Evolutionary conservation across 2,329 filamentous ascomycete genomes (phyloP).

Genomic region (Ceratocystis albifundus): DNA sequence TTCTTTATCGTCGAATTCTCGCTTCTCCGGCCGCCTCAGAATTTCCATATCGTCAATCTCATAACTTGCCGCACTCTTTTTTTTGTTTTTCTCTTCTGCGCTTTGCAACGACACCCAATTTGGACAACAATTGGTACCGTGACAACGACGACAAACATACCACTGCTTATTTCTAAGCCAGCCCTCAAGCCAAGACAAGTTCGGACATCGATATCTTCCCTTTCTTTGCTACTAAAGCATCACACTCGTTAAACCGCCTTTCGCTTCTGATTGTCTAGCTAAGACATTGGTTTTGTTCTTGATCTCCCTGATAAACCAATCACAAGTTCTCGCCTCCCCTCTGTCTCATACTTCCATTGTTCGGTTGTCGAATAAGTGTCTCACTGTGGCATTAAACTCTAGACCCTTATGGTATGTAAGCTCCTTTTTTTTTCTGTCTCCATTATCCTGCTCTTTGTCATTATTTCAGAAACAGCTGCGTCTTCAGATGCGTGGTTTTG

Average conservation of each 20-base stretch:
- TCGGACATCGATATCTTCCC: not conserved
- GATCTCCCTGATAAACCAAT: not conserved
- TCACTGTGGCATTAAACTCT: not conserved
- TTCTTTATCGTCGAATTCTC: not conserved
- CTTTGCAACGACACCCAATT: not conserved
- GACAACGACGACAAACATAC: too few relatives aligned
- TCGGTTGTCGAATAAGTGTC: not conserved
- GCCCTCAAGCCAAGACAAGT: not conserved
- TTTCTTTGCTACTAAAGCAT: not conserved
- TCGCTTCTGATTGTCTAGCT: not conserved
- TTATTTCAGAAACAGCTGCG: not conserved
- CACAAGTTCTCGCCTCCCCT: not conserved
- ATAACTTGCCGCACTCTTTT: not conserved
- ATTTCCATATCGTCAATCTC: not conserved
- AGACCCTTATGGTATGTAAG: conserved; percentile 6
- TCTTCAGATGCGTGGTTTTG: not conserved
- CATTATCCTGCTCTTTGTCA: not conserved
- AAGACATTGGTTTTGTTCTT: not conserved
- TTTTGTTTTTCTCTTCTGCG: not conserved
- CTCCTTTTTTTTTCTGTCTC: too few relatives aligned
- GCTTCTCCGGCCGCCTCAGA: not conserved
- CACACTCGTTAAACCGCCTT: not conserved
- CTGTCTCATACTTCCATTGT: not conserved
- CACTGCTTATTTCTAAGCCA: too few relatives aligned
- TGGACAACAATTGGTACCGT: too few relatives aligned